phyloP scores from a whole-genome alignment of 768 basidiomycete species.

The Kwoniella europaea region DNA sequence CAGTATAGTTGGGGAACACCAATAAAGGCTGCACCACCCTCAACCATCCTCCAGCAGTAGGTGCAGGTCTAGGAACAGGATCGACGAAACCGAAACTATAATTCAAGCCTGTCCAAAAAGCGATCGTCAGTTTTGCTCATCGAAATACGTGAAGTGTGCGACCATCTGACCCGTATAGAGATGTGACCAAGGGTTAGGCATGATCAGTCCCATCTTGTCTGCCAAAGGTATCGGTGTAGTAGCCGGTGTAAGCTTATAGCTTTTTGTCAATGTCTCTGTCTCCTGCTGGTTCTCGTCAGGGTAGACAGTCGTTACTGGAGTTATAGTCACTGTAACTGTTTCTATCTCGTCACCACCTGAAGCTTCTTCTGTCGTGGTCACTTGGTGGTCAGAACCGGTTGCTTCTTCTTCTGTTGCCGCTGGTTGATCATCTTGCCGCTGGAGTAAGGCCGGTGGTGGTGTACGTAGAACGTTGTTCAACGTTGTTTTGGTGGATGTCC shows the following conservation, averaged over 20 bases:
- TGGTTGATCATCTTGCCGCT: conserved; percentile 2
- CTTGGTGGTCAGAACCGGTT: neutral
- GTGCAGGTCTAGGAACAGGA: conserved; percentile 42
- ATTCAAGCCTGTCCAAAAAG: conserved; percentile 32
- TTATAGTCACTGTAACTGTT: conserved; percentile 16
- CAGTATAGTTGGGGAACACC: conserved; percentile 52
- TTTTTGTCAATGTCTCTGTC: conserved; percentile 16
- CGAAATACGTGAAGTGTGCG: neutral
- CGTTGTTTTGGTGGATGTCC: conserved; percentile 10
- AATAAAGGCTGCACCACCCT: conserved; percentile 51
- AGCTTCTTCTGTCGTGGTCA: neutral
- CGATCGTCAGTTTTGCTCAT: neutral
- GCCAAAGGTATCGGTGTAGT: conserved; percentile 37
- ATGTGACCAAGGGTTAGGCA: conserved; percentile 51
- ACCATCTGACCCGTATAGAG: conserved; percentile 47
- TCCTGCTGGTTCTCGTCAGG: conserved; percentile 5
- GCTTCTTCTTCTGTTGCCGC: neutral
- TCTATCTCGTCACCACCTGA: conserved; percentile 1
- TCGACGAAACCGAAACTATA: conserved; percentile 57
- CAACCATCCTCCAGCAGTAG: conserved; percentile 46
- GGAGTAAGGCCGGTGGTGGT: neutral
- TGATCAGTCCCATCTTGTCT: conserved; percentile 53
- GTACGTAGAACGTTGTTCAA: conserved; percentile 27
- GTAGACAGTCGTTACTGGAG: conserved; percentile 19
- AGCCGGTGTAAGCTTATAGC: conserved; percentile 18